These are phyloP conservation scores for Oehlia diaphana DNA, from an alignment of 192 early-diverging fungal species.

Conservation along the genomic window DNA sequence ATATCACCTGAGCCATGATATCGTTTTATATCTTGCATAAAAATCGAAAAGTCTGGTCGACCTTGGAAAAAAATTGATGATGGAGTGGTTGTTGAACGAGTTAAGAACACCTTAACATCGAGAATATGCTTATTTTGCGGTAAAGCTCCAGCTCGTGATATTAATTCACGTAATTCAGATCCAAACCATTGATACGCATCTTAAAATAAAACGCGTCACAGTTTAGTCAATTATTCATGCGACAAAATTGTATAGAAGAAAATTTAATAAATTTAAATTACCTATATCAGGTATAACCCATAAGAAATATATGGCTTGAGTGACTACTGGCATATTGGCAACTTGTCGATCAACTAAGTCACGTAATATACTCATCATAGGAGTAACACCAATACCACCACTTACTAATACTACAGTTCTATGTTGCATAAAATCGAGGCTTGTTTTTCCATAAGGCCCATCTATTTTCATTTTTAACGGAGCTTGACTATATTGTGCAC, in stretches of 20 bases:
- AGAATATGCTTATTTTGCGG: slow-evolving; percentile 3
- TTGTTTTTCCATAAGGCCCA: slow-evolving; percentile 44
- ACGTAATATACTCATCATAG: slow-evolving; percentile 38
- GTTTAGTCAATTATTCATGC: background rate
- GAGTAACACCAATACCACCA: slow-evolving; percentile 47
- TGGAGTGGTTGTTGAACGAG: slow-evolving; percentile 14
- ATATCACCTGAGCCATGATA: slow-evolving; percentile 21
- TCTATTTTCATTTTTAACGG: slow-evolving; percentile 34
- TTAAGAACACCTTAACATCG: slow-evolving; percentile 17
- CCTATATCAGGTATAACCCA: slow-evolving; percentile 41
- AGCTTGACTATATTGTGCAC: background rate
- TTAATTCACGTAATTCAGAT: slow-evolving; percentile 1
- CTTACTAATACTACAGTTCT: slow-evolving; percentile 29
- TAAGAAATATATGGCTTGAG: slow-evolving; percentile 39
- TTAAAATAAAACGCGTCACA: background rate
- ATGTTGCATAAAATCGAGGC: slow-evolving; percentile 37
- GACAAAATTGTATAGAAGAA: background rate
- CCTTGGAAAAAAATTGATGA: slow-evolving; percentile 25
- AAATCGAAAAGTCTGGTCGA: slow-evolving; percentile 32
- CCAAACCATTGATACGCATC: slow-evolving; percentile 26
- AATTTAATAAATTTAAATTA: slow-evolving; percentile 20
- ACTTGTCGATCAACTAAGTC: slow-evolving; percentile 40
- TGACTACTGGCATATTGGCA: slow-evolving; percentile 32
- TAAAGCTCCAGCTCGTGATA: background rate
- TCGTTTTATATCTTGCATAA: slow-evolving; percentile 32